phyloP scores from a whole-genome alignment of 2,329 filamentous ascomycete species.

The Phoma sp. region DNA sequence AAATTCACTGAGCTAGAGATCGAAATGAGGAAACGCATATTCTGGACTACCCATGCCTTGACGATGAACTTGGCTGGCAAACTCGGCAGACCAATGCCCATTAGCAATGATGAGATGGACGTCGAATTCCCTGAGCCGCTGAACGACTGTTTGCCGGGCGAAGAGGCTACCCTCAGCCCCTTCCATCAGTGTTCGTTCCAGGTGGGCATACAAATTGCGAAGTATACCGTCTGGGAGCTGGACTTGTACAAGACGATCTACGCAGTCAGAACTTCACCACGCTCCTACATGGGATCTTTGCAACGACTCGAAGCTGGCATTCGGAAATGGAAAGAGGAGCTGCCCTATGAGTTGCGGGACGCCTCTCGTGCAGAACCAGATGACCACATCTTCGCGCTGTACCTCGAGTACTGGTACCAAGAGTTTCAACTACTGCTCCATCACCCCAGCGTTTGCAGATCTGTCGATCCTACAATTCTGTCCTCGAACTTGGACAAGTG shows the following conservation, averaged over 20 bases:
- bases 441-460: slow-evolving; percentile 59
- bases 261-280: slow-evolving; percentile 66
- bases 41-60: slow-evolving; percentile 74
- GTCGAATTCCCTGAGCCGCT: slow-evolving; percentile 75
- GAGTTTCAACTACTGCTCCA: slow-evolving; percentile 59
- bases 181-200: slow-evolving; percentile 69
- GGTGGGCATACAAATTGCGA: slow-evolving; percentile 69
- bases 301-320: slow-evolving; percentile 70
- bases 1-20: slow-evolving; percentile 65
- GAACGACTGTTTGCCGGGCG: slow-evolving; percentile 71
- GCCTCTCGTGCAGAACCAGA: slow-evolving; percentile 53
- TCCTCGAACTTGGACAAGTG: slow-evolving; percentile 63
- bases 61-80: slow-evolving; percentile 74
- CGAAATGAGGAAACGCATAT: slow-evolving; percentile 78
- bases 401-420: slow-evolving; percentile 56
- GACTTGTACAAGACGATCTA: slow-evolving; percentile 81
- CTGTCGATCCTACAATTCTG: slow-evolving; percentile 64
- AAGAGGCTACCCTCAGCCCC: slow-evolving; percentile 51
- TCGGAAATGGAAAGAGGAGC: slow-evolving; percentile 65
- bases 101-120: slow-evolving; percentile 77
- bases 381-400: slow-evolving; percentile 56
- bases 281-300: slow-evolving; percentile 68
- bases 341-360: slow-evolving; percentile 67
- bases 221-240: slow-evolving; percentile 69
- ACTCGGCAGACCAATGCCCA: slow-evolving; percentile 76